Evolutionary conservation across 108 stramenopile species (phyloP), one percentile per base, ranked within the genome.

Genomic region (Aureococcus anophagefferens): DNA sequence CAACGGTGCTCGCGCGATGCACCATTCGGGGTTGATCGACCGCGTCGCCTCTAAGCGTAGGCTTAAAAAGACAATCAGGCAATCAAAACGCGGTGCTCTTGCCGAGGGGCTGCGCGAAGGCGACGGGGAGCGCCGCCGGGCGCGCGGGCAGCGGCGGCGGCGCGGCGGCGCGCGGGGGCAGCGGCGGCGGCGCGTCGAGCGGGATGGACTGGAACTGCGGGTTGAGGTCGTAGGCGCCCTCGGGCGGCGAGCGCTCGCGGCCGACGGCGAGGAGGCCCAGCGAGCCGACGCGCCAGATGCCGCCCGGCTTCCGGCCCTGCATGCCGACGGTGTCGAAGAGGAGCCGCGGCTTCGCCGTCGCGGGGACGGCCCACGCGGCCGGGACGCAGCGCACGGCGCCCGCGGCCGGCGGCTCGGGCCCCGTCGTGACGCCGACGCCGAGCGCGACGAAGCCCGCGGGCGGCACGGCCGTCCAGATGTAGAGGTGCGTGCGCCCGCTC

Each of bases 341-440:
- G 51, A 59, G 51, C 51, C 25, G 14, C 25, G 51, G 51, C 51
- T 25, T 59, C 21, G 51, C 25, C 21, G 51, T 25, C 21, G 25
- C 21, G 51, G 51, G 51, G 21, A 59, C 51, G 33, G 64, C 71
- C 71, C 71, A 72, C 18, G 32, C 25, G 0, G 33, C 33, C 0
- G 71, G 71, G 7, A 63, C 63, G 64, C 71, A 72, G 14, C 64
- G 71, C 28, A 72, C 71, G 28, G 71, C 34, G 35, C 64, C 71
- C 15, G 64, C 35, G 4, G 71, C 59, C 9, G 71, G 71, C 74
- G 77, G 30, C 62, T 62, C 67, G 1, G 51, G 51, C 17, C 3
- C 13, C 21, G 51, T 59, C 17, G 51, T 25, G 51, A 25, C 14
- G 51, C 14, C 51, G 51, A 59, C 21, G 51, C 51, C 51, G 51